phyloP scores from a whole-genome alignment of 2,329 filamentous ascomycete species.

The Lachnellula hyalina region DNA sequence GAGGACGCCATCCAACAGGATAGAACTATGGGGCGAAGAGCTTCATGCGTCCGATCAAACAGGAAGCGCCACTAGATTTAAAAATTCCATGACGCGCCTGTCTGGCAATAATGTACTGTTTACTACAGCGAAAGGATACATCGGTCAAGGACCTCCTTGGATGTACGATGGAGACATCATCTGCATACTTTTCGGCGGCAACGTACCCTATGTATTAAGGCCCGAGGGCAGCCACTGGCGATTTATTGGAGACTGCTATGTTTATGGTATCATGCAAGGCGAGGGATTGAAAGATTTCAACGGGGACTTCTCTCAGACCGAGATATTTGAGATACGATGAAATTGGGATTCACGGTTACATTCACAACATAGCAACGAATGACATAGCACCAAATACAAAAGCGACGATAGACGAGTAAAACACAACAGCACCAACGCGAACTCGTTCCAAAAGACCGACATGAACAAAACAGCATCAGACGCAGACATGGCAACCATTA shows the following conservation, averaged over 20 bases:
- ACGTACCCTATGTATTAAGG: slow-evolving; percentile 7
- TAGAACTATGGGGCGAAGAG: background rate
- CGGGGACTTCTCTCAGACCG: background rate
- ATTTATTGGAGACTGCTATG: slow-evolving; percentile 7
- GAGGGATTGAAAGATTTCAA: slow-evolving; percentile 1
- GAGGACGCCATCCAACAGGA: background rate
- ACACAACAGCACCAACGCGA: no score
- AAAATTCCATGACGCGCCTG: background rate
- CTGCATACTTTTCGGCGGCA: slow-evolving; percentile 7
- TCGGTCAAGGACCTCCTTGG: slow-evolving; percentile 4
- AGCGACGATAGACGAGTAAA: no score
- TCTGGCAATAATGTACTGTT: background rate
- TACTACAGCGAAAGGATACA: slow-evolving; percentile 5
- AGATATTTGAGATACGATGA: background rate
- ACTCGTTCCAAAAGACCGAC: no score
- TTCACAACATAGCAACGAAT: background rate
- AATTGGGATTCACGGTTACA: background rate
- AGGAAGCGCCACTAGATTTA: background rate
- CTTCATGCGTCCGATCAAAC: background rate
- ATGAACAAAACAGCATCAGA: no score
- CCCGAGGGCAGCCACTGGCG: background rate
- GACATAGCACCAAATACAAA: no score
- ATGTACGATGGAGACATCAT: slow-evolving; percentile 3
- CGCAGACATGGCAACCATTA: no score
- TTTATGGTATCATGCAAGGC: slow-evolving; percentile 12